Base-by-base conservation (phyloP, 1,284 basidiomycete genomes). In the Porogramme epimiltina region DNA sequence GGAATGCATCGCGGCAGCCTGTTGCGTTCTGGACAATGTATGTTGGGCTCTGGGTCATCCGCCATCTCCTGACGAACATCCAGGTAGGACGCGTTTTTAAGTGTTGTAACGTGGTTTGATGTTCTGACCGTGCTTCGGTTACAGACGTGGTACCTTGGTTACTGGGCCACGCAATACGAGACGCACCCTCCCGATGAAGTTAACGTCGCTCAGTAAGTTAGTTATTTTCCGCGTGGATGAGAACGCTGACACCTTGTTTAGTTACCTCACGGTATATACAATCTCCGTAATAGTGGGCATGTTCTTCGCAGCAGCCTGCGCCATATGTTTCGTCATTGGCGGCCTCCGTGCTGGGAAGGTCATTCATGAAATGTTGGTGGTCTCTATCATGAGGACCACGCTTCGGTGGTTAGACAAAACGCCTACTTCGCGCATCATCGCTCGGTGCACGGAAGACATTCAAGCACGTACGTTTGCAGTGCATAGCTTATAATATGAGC, bases 381-480 rank as follows among this genome's bases (percentile, higher is more conserved):
- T 76, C 20, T 73, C 77, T 8, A 73, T 88, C 15, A 73, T 87
- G 15, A 77, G 78, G 2, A 78, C 84, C 0, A 83, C 80, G 6
- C 66, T 84, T 50, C 71, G 80, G 66, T 74, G 80, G 75, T 66
- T 84, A 8, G 82, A 85, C 60, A 74, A 69, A 18, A 84, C 81
- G 2, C 84, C 84, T 0, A 76, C 78, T 0, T 79, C 81, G n/a
- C 74, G 82, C 25, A 76, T 85, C 59, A 77, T 84, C 52, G 70
- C 79, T 41, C 73, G 84, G 36, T 83, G 83, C 63, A 84, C 82
- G 1, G 78, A 81, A 47, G 82, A 85, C 59, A 81, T 84, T 5
- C 65, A 69, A 66, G 70, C 71, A 49, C 36, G 64, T 43, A 16
- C 16, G 2, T 26, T 6, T 8, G 15, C 20, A 16, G 3, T 19